Conservation (phyloP, 495 filamentous ascomycete genomes). For the Cairneyella variabilis region DNA sequence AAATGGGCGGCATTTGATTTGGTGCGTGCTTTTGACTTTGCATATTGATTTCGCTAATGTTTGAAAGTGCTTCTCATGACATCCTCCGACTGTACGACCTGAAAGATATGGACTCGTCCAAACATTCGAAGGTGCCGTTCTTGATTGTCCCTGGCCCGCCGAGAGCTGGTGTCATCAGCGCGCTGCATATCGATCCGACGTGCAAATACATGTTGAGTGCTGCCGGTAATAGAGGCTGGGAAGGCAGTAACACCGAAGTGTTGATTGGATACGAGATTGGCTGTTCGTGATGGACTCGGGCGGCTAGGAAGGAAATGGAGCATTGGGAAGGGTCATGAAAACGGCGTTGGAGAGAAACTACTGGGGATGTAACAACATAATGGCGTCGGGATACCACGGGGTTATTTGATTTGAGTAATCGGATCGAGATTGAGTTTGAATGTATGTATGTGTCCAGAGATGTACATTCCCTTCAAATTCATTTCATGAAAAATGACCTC, state of each 20-base stretch:
- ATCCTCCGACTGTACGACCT: slow-evolving; percentile 92
- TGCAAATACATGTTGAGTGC: slow-evolving; percentile 88
- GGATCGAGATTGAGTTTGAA: no score
- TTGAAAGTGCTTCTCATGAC: slow-evolving; percentile 87
- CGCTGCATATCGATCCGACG: slow-evolving; percentile 79
- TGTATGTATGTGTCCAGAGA: no score
- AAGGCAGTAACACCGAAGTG: slow-evolving; percentile 87
- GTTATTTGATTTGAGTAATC: no score
- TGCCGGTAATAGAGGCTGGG: slow-evolving; percentile 92
- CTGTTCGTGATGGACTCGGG: slow-evolving; percentile 8
- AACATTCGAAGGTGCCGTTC: slow-evolving; percentile 83
- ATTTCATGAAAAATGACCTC: no score
- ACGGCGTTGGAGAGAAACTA: background rate
- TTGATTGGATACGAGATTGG: slow-evolving; percentile 92
- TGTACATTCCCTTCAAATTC: no score
- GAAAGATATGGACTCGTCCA: slow-evolving; percentile 57
- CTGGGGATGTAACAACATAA: background rate
- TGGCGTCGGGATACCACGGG: background rate
- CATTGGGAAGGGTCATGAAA: background rate
- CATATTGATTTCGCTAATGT: no score
- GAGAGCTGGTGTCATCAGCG: slow-evolving; percentile 80
- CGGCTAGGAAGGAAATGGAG: background rate
- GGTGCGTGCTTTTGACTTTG: slow-evolving; percentile 44
- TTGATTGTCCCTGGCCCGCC: slow-evolving; percentile 91
- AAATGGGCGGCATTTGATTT: slow-evolving; percentile 89